Evolutionary conservation across 2,329 filamentous ascomycete species (phyloP).

Genomic region (Penicillium sp.): DNA sequence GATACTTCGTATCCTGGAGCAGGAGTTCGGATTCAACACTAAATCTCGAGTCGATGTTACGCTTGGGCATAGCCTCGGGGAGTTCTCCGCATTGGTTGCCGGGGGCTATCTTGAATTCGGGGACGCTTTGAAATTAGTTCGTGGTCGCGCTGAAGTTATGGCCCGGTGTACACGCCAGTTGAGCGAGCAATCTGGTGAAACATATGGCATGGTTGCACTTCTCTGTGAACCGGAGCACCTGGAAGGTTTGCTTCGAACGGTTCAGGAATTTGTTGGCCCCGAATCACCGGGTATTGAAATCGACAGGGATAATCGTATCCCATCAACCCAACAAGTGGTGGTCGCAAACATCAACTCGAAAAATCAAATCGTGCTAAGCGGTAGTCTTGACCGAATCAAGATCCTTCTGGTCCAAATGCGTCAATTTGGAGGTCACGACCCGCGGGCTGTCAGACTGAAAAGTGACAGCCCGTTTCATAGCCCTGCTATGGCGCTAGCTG

Average conservation of each 20-base stretch:
- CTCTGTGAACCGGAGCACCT: slow-evolving; percentile 83
- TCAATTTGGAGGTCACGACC: slow-evolving; percentile 88
- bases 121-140: slow-evolving; percentile 75
- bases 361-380: slow-evolving; percentile 92
- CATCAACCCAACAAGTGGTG: slow-evolving; percentile 78
- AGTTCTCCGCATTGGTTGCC: slow-evolving; percentile 87
- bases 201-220: slow-evolving; percentile 91
- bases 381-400: slow-evolving; percentile 77
- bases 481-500: slow-evolving; percentile 84
- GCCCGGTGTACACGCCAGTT: slow-evolving; percentile 69
- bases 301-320: slow-evolving; percentile 65
- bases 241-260: slow-evolving; percentile 64
- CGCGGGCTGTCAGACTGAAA: slow-evolving; percentile 79
- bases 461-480: slow-evolving; percentile 89
- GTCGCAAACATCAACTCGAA: slow-evolving; percentile 95
- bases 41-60: slow-evolving; percentile 73
- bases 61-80: slow-evolving; percentile 85
- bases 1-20: slow-evolving; percentile 81
- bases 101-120: slow-evolving; percentile 74
- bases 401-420: slow-evolving; percentile 78
- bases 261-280: slow-evolving; percentile 75
- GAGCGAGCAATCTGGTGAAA: slow-evolving; percentile 65
- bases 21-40: slow-evolving; percentile 75
- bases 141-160: slow-evolving; percentile 78
- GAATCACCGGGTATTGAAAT: slow-evolving; percentile 58